These are phyloP conservation scores for Pseudogymnoascus sp. DNA, from an alignment of 2,329 filamentous ascomycete genomes.

Conservation along the genomic window DNA sequence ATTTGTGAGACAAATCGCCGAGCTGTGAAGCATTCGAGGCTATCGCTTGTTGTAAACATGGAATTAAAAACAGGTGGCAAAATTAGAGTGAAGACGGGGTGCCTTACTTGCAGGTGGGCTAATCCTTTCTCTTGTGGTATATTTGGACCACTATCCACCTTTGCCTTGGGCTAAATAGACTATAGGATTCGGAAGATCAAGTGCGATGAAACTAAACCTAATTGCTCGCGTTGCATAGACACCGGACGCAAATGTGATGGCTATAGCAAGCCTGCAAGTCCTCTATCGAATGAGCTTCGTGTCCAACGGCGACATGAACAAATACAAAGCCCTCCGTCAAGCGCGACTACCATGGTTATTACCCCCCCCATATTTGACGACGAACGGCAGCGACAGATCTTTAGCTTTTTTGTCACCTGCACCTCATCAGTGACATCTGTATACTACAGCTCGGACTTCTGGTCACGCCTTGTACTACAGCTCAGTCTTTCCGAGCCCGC, in stretches of 20 bases:
- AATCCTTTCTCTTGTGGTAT: background rate
- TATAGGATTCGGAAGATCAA: slow-evolving; percentile 26
- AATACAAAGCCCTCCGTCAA: background rate
- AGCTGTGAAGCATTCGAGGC: background rate
- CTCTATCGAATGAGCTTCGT: background rate
- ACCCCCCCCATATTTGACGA: background rate
- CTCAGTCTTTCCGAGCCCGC: slow-evolving; percentile 14
- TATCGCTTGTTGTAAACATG: background rate
- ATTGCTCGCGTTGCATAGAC: slow-evolving; percentile 23
- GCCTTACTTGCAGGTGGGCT: slow-evolving; percentile 10
- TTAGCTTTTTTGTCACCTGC: slow-evolving; percentile 15
- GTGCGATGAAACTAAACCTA: slow-evolving; percentile 27
- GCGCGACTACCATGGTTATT: slow-evolving; percentile 2
- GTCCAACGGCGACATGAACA: background rate
- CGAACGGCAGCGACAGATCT: slow-evolving; percentile 10
- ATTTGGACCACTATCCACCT: background rate
- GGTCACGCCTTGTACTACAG: slow-evolving; percentile 14
- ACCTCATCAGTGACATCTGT: background rate
- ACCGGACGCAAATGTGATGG: slow-evolving; percentile 27
- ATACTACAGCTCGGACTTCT: slow-evolving; percentile 13
- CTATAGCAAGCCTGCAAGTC: slow-evolving; percentile 13
- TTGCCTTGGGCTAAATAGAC: slow-evolving; percentile 6
- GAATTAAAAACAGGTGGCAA: background rate
- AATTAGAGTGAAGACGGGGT: background rate
- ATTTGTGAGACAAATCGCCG: background rate